A percentile compares a stretch with the other conserved stretches of the same genome.
phyloP scores from a whole-genome alignment of 176 grass and related monocot genomes.

The Oryza australiensis region DNA sequence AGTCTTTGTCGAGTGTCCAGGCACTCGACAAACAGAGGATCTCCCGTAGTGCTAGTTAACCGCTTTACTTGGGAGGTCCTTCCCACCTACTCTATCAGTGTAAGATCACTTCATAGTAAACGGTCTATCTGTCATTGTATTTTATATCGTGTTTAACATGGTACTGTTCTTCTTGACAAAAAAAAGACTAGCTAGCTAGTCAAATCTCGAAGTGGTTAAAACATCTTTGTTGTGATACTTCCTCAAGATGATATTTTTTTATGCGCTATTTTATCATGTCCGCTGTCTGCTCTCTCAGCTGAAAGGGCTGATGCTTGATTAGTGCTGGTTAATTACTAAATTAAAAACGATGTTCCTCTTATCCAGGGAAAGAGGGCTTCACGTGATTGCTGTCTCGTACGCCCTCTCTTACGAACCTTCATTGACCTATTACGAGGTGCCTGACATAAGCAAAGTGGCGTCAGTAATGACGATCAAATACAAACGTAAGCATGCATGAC shows the following conservation, averaged over 20 bases:
- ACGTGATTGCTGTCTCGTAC: neutral
- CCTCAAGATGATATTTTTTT: too few relatives aligned
- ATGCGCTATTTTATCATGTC: too few relatives aligned
- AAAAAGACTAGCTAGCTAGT: neutral
- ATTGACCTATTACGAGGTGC: neutral
- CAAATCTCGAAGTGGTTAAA: neutral
- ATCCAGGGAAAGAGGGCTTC: neutral
- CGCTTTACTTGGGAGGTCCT: too few relatives aligned
- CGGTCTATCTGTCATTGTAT: neutral
- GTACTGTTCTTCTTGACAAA: neutral
- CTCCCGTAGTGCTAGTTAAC: too few relatives aligned
- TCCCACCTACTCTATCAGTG: too few relatives aligned
- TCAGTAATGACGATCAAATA: neutral
- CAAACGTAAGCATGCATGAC: neutral
- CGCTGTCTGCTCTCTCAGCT: neutral
- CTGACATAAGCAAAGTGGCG: neutral
- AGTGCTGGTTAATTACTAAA: neutral
- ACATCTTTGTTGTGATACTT: too few relatives aligned
- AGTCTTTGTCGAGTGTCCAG: too few relatives aligned
- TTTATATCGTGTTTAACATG: neutral
- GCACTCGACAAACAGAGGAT: too few relatives aligned
- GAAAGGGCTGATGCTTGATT: neutral
- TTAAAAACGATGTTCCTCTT: neutral
- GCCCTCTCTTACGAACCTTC: neutral
- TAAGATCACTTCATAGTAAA: neutral